phyloP scores from a whole-genome alignment of 2,329 filamentous ascomycete genomes.

The Aspergillus unguis region DNA sequence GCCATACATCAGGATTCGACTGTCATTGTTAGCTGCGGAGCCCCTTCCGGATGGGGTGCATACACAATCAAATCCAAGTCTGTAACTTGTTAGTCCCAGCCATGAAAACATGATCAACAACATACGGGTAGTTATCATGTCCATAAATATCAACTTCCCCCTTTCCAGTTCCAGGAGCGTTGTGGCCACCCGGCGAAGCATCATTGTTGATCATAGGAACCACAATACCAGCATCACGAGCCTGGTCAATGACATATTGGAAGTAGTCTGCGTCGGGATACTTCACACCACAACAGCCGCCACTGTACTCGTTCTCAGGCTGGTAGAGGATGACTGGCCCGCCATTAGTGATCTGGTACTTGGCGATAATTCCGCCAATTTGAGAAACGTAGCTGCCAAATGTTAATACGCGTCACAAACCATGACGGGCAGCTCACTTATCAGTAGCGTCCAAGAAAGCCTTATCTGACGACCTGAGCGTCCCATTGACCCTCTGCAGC shows the following conservation, averaged over 20 bases:
- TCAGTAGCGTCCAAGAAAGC: constrained; percentile 66
- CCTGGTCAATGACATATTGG: constrained; percentile 66
- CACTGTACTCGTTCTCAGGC: constrained; percentile 76
- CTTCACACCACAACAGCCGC: constrained; percentile 45
- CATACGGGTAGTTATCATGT: constrained; percentile 60
- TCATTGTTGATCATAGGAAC: constrained; percentile 77
- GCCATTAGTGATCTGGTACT: constrained; percentile 76
- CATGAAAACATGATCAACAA: background rate
- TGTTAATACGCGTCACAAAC: background rate
- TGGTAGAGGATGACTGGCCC: constrained; percentile 77
- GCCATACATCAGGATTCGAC: constrained; percentile 61
- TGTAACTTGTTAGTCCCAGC: constrained; percentile 12
- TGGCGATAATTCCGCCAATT: constrained; percentile 65
- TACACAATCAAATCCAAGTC: constrained; percentile 42
- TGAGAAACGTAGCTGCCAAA: constrained; percentile 55
- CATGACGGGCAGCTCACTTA: constrained; percentile 45
- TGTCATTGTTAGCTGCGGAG: constrained; percentile 13
- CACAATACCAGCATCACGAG: constrained; percentile 64
- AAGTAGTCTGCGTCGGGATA: constrained; percentile 69
- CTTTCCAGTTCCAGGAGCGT: constrained; percentile 60
- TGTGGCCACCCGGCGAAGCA: constrained; percentile 57
- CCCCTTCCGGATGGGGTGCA: background rate
- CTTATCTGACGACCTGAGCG: constrained; percentile 59
- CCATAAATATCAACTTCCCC: constrained; percentile 63
- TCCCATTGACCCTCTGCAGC: constrained; percentile 66